Conservation (phyloP, 192 early-diverging fungal genomes). For the Funneliformis mosseae region DNA sequence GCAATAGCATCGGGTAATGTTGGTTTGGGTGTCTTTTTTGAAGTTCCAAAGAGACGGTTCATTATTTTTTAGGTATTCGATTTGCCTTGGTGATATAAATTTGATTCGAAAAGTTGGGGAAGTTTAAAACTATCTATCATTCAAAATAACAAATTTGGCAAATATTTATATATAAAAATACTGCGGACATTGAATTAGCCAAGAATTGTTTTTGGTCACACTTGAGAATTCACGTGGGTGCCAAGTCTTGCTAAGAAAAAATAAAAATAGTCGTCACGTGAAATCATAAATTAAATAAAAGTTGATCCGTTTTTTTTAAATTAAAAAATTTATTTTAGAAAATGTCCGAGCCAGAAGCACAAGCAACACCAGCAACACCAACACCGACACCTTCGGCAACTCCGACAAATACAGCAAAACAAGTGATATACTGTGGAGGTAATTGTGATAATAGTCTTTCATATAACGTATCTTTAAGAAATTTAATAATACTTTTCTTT, state of each 20-base stretch:
- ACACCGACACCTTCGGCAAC: not conserved
- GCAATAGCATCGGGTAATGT: constrained; percentile 87
- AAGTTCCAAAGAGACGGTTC: constrained; percentile 93
- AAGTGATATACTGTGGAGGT: constrained; percentile 51
- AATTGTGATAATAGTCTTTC: constrained; percentile 1
- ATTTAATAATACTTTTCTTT: not conserved
- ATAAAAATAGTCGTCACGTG: not conserved
- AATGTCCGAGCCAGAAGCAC: not conserved
- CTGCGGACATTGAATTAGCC: too few species aligned
- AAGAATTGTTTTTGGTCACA: too few species aligned
- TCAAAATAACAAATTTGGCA: too few species aligned
- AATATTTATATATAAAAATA: too few species aligned
- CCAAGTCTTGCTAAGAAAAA: too few species aligned
- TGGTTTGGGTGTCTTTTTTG: constrained; percentile 84
- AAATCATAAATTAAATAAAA: not conserved
- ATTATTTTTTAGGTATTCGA: constrained; percentile 43
- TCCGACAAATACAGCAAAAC: constrained; percentile 25
- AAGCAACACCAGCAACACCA: not conserved
- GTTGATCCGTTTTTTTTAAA: not conserved
- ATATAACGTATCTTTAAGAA: not conserved
- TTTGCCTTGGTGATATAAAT: not conserved
- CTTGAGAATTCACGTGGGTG: too few species aligned
- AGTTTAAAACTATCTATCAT: too few species aligned
- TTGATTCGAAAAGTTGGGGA: too few species aligned
- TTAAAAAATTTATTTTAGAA: not conserved